phyloP scores from a whole-genome alignment of 1,284 basidiomycete genomes.

The Boletus sp. region DNA sequence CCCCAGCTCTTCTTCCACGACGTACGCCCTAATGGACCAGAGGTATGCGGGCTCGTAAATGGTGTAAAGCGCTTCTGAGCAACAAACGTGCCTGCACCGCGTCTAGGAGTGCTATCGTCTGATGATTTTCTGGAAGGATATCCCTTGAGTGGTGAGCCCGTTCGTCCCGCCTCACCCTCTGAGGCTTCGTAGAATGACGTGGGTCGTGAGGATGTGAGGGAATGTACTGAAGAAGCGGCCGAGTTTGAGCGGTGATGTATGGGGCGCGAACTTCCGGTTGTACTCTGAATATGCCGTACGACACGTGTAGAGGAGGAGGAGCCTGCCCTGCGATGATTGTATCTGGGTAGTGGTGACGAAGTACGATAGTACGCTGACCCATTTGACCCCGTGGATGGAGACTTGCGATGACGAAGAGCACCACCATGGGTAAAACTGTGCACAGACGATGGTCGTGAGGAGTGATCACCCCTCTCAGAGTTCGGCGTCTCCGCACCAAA shows the following conservation, averaged over 20 bases:
- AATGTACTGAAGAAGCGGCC: conserved; percentile 68
- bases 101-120: conserved; percentile 47
- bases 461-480: conserved; percentile 69
- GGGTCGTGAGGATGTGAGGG: conserved; percentile 66
- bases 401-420: conserved; percentile 57
- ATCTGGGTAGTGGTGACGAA: conserved; percentile 64
- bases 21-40: conserved; percentile 54
- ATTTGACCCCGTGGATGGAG: conserved; percentile 69
- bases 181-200: conserved; percentile 72
- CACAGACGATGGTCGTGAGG: conserved; percentile 71
- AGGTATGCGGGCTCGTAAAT: conserved; percentile 50
- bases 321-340: conserved; percentile 60
- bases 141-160: conserved; percentile 49
- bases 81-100: conserved; percentile 54
- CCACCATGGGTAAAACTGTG: conserved; percentile 58
- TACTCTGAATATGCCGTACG: conserved; percentile 56
- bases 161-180: conserved; percentile 56
- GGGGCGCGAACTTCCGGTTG: conserved; percentile 33
- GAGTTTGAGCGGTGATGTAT: conserved; percentile 66
- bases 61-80: conserved; percentile 71
- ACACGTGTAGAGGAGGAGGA: conserved; percentile 76
- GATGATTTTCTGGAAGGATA: conserved; percentile 38
- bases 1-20: conserved; percentile 88
- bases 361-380: conserved; percentile 62
- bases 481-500: conserved; percentile 74